Conservation (phyloP, 2,329 filamentous ascomycete genomes). For the Fusarium dlaminii region DNA sequence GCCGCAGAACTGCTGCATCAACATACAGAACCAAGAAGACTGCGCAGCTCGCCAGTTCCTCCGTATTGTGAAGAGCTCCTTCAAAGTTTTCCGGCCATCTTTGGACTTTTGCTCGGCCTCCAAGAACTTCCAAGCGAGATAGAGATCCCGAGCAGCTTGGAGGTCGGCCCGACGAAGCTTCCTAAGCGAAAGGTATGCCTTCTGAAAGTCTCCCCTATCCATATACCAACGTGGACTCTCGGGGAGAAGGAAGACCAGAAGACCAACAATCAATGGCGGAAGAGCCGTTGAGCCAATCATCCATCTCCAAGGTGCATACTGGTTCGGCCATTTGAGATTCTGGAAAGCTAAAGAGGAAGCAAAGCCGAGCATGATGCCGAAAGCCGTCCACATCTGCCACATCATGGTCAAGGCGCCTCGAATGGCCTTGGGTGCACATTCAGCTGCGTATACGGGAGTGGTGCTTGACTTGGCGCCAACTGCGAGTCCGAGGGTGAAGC, state of each 20-base stretch:
- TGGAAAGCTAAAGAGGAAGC: conserved; percentile 57
- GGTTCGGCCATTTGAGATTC: conserved; percentile 61
- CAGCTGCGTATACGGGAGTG: conserved; percentile 61
- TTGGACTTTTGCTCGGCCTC: conserved; percentile 41
- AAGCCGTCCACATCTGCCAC: conserved; percentile 67
- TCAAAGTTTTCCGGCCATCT: conserved; percentile 38
- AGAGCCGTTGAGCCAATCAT: conserved; percentile 54
- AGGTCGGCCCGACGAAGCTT: conserved; percentile 57
- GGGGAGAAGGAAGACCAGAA: not conserved
- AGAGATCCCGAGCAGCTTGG: conserved; percentile 61
- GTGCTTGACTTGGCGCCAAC: conserved; percentile 68
- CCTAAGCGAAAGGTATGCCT: conserved; percentile 57
- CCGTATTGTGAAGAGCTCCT: conserved; percentile 44
- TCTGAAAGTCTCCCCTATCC: conserved; percentile 43
- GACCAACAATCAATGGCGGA: not conserved
- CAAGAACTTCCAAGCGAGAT: conserved; percentile 55
- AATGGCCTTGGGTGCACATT: conserved; percentile 62
- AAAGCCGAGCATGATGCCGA: conserved; percentile 71
- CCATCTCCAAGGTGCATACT: not conserved
- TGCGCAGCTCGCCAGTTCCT: conserved; percentile 47
- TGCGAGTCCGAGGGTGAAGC: conserved; percentile 73
- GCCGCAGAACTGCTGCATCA: conserved; percentile 50
- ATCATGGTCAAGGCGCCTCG: conserved; percentile 64
- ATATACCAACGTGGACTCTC: not conserved
- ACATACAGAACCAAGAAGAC: conserved; percentile 48